phyloP scores from a whole-genome alignment of 495 filamentous ascomycete genomes.

The Aspergillus leporis region DNA sequence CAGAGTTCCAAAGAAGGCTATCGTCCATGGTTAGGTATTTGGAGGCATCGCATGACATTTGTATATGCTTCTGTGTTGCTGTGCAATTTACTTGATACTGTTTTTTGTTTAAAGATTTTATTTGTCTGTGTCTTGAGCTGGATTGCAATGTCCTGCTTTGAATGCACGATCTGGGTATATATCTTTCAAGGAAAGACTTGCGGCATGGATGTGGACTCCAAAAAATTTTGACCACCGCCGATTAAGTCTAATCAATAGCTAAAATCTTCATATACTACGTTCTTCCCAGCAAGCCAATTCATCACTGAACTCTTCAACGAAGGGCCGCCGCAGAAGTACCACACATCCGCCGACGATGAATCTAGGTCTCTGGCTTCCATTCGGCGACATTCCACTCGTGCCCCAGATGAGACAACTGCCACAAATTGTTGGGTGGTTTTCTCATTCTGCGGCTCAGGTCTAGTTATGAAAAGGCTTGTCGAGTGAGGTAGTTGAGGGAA shows the following conservation, averaged over 20 bases:
- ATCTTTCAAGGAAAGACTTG: too few species aligned
- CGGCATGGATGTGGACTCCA: neutral
- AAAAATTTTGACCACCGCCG: neutral
- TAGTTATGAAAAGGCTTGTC: slow-evolving; percentile 63
- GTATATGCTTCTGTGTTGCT: neutral
- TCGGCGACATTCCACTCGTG: slow-evolving; percentile 47
- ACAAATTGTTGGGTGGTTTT: slow-evolving; percentile 21
- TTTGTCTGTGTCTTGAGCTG: neutral
- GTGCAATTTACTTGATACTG: neutral
- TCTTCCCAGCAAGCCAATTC: slow-evolving; percentile 63
- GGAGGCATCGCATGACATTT: neutral
- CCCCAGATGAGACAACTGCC: slow-evolving; percentile 38
- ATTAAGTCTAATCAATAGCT: slow-evolving; percentile 50
- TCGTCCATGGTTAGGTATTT: neutral
- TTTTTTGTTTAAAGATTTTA: neutral
- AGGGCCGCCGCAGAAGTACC: slow-evolving; percentile 67
- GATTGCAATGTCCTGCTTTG: too few species aligned
- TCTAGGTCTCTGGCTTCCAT: slow-evolving; percentile 57
- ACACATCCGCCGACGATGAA: slow-evolving; percentile 45
- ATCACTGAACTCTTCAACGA: slow-evolving; percentile 56
- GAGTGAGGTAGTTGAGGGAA: slow-evolving; percentile 50
- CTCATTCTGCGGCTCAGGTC: slow-evolving; percentile 27
- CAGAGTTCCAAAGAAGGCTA: neutral
- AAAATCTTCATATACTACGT: slow-evolving; percentile 70
- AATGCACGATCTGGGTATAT: too few species aligned